Evolutionary conservation across 2,329 filamentous ascomycete genomes (phyloP), one percentile per base, ranked within the genome.

Genomic region (Thielaviopsis ethacetica): DNA sequence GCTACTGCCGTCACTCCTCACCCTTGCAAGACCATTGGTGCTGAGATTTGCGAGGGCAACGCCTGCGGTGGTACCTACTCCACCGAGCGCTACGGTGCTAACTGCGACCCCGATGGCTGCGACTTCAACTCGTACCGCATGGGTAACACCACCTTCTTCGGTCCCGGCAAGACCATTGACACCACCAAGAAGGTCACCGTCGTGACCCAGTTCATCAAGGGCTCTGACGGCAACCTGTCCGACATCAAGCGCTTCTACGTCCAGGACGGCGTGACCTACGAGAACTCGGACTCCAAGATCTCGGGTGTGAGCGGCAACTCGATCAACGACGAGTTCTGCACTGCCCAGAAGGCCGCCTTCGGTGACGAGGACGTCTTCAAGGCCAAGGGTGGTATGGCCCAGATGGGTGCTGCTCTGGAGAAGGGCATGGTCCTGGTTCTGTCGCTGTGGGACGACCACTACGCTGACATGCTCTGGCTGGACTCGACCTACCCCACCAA

Each of bases 381-480:
- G 50, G 66, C 71, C 21, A 72, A 78, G 52, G 83, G 82, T 56
- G 83, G 82, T 22, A 68, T 83, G 62, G 66, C 71, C 5, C 70
- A 69, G 50, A 80, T 86, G 75, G 74, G 75, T 62, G 67, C 71
- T 1, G 81, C 79, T 24, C 70, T 85, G 49, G 67, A 68, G 5
- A 65, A 74, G 34, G 81, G 81, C 41, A 82, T 85, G 79, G 82
- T 84, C 44, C 74, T 86, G 15, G 81, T 84, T 64, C 75, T 86
- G 74, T 76, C 73, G 24, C 71, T 83, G 61, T 80, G 76, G 76
- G 69, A 72, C 61, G 72, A 75, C 62, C 78, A 86, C 70, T 70
- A 78, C 61, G 72, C 79, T 38, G 77, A 84, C 71, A 88, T 88
- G 84, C 77, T 85, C 66, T 88, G 85, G 85, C 78, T 89, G 65